These are phyloP conservation scores for Euphorbia lathyris DNA, from an alignment of 345 rosid genomes.

Conservation along the genomic window DNA sequence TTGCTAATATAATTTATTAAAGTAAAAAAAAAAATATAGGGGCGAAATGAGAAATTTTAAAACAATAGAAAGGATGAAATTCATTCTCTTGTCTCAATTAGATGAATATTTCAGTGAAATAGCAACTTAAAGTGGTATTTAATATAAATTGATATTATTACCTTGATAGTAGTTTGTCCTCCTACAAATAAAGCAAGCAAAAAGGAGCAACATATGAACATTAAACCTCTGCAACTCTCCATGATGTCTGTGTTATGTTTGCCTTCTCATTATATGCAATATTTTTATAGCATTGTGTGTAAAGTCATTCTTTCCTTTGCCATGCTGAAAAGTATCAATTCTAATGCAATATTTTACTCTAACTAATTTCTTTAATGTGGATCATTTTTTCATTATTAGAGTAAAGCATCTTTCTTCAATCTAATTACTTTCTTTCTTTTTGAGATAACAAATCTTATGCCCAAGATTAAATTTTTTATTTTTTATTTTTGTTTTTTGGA, in stretches of 20 bases:
- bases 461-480: too few relatives aligned
- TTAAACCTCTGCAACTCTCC: slow-evolving; percentile 10
- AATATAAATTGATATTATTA: too few relatives aligned
- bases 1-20: too few relatives aligned
- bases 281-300: neutral
- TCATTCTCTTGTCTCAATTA: too few relatives aligned
- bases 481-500: too few relatives aligned
- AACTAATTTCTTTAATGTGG: neutral
- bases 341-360: neutral
- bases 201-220: slow-evolving; percentile 24
- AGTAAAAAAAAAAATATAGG: too few relatives aligned
- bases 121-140: too few relatives aligned
- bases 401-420: slow-evolving; percentile 1
- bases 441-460: too few relatives aligned
- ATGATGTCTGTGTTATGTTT: neutral
- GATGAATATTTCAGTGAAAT: too few relatives aligned
- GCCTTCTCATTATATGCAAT: neutral
- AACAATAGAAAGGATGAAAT: too few relatives aligned
- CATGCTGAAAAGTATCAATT: neutral
- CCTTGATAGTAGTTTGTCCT: slow-evolving; percentile 24
- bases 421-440: neutral
- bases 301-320: slow-evolving; percentile 32
- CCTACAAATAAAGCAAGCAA: slow-evolving; percentile 25
- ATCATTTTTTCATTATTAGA: neutral
- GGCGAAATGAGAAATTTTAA: too few relatives aligned